phyloP scores from a whole-genome alignment of 805 yeast genomes.

The Lipomyces spencermartinsiae region DNA sequence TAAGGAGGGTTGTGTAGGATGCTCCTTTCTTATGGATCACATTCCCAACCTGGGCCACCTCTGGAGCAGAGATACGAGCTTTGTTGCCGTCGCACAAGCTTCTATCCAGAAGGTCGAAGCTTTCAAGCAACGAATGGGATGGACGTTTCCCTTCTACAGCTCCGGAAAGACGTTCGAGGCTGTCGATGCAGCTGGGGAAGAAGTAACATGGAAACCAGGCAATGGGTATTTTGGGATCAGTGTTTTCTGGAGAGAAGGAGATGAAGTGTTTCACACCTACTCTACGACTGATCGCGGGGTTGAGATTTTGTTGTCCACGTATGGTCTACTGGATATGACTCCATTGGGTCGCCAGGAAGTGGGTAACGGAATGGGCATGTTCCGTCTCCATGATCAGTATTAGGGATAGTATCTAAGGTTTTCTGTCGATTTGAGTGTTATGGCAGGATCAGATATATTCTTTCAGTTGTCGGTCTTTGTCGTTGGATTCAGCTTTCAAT shows the following conservation, averaged over 20 bases:
- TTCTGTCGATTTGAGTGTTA: too few species aligned
- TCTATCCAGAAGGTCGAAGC: not conserved
- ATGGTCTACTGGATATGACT: constrained; percentile 2
- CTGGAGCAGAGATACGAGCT: not conserved
- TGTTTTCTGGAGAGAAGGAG: not conserved
- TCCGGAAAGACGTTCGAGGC: not conserved
- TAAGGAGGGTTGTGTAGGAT: not conserved
- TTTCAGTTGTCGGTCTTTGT: too few species aligned
- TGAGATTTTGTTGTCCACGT: not conserved
- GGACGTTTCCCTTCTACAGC: not conserved
- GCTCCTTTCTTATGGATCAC: constrained; percentile 1
- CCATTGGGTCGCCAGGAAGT: constrained; percentile 5
- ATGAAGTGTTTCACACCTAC: not conserved
- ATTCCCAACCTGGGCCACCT: not conserved
- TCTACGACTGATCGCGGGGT: constrained; percentile 1
- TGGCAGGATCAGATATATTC: too few species aligned
- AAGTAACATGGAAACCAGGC: not conserved
- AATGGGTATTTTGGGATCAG: not conserved
- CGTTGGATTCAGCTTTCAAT: too few species aligned
- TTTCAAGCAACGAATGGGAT: not conserved
- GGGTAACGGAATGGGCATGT: not conserved
- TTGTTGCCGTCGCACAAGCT: constrained; percentile 3
- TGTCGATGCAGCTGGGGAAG: not conserved
- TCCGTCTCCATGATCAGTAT: constrained; percentile 7
- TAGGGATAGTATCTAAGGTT: not conserved